A percentile compares a stretch with the other conserved stretches of the same genome.
Conservation (phyloP, 148 eudicot genomes). For the Rhododendron mucronatum region DNA sequence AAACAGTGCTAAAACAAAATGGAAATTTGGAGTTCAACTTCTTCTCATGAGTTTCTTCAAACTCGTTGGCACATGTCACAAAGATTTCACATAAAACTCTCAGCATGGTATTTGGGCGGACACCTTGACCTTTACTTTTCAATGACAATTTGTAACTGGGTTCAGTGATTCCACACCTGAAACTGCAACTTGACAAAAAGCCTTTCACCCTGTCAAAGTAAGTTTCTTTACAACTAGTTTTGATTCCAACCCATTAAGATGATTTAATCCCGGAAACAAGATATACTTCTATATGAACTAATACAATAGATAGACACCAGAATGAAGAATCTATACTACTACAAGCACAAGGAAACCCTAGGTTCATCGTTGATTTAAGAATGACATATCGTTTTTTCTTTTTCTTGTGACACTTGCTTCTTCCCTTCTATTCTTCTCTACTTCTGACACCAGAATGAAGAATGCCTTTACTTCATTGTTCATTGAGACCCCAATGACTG, state of each 20-base stretch:
- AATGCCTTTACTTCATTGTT: background rate
- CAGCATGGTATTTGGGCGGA: background rate
- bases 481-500: constrained; percentile 26
- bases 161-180: background rate
- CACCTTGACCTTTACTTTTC: background rate
- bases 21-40: no score
- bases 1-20: no score
- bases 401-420: background rate
- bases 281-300: background rate
- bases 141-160: background rate
- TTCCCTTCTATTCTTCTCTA: background rate
- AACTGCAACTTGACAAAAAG: background rate
- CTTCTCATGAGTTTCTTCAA: no score
- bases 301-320: background rate
- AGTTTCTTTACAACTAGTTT: background rate
- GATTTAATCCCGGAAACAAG: background rate
- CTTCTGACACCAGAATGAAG: background rate
- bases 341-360: background rate
- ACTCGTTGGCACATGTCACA: background rate
- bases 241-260: background rate
- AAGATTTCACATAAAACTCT: background rate
- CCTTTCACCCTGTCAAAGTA: background rate
- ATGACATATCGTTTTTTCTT: background rate
- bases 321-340: background rate
- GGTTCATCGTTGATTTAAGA: background rate